phyloP scores from a whole-genome alignment of 2,329 filamentous ascomycete genomes.

The Remersonia thermophila region DNA sequence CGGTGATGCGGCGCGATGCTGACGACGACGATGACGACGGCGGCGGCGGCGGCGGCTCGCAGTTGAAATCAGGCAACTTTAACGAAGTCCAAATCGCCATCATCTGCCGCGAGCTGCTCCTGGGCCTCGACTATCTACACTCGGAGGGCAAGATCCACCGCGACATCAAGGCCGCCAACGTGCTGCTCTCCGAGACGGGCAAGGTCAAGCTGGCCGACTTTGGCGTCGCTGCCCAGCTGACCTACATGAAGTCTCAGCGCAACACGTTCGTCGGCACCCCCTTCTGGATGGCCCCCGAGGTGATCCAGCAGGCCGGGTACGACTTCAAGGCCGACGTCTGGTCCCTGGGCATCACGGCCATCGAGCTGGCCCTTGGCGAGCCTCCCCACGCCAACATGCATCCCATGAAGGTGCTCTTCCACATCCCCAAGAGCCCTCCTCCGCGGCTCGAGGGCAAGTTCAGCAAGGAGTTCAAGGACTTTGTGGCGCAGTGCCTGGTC shows the following conservation, averaged over 20 bases:
- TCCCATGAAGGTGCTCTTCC: constrained; percentile 86
- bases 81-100: constrained; percentile 86
- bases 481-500: constrained; percentile 76
- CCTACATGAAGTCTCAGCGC: constrained; percentile 92
- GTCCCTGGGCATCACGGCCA: constrained; percentile 84
- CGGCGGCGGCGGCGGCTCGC: constrained; percentile 14
- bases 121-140: constrained; percentile 86
- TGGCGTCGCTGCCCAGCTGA: constrained; percentile 89
- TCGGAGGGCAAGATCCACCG: constrained; percentile 90
- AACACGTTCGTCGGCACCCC: constrained; percentile 97
- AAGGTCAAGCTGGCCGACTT: constrained; percentile 96
- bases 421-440: constrained; percentile 79
- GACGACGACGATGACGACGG: too few species aligned
- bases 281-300: constrained; percentile 94
- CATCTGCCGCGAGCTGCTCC: constrained; percentile 80
- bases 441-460: constrained; percentile 77
- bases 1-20: too few species aligned
- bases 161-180: constrained; percentile 93
- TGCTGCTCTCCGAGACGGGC: constrained; percentile 79
- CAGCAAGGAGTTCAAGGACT: constrained; percentile 87
- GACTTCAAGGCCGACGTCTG: constrained; percentile 91
- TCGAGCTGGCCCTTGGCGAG: constrained; percentile 79
- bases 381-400: constrained; percentile 78
- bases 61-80: constrained; percentile 86
- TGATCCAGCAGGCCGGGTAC: constrained; percentile 73